phyloP scores from a whole-genome alignment of 106 monocot species.

The Posidonia australis region DNA sequence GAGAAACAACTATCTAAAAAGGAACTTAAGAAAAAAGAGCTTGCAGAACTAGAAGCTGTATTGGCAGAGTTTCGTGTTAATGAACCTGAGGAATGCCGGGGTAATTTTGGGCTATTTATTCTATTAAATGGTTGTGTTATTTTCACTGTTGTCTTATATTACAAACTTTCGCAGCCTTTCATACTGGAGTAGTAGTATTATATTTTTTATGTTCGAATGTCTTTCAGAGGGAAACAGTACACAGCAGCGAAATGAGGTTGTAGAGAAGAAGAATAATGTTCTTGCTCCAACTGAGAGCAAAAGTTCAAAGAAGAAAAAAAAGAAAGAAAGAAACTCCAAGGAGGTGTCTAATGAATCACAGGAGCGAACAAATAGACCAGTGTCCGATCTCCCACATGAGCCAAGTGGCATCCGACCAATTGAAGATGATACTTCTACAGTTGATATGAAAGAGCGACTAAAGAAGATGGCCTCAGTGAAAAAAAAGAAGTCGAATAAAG shows the following conservation, averaged over 20 bases:
- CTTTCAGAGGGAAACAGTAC: no score
- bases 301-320: constrained; percentile 42
- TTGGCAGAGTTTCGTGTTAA: constrained; percentile 48
- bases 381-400: not conserved
- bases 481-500: constrained; percentile 60
- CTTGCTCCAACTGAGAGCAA: constrained; percentile 34
- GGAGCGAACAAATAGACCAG: constrained; percentile 8
- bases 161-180: no score
- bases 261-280: not conserved
- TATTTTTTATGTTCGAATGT: not conserved
- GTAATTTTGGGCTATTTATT: not conserved
- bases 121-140: not conserved
- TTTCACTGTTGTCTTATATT: not conserved
- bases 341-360: constrained; percentile 22
- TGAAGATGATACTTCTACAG: constrained; percentile 23
- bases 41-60: constrained; percentile 59
- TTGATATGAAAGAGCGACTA: constrained; percentile 39
- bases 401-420: constrained; percentile 4
- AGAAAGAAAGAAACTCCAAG: constrained; percentile 33
- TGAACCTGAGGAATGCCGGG: not conserved
- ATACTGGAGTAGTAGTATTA: no score
- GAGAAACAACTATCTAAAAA: constrained; percentile 83
- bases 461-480: constrained; percentile 52
- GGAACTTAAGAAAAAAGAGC: constrained; percentile 74
- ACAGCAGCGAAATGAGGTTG: no score